These are phyloP conservation scores for Capsaspora owczarzaki DNA, from an alignment of 78 protist species.

Conservation along the genomic window DNA sequence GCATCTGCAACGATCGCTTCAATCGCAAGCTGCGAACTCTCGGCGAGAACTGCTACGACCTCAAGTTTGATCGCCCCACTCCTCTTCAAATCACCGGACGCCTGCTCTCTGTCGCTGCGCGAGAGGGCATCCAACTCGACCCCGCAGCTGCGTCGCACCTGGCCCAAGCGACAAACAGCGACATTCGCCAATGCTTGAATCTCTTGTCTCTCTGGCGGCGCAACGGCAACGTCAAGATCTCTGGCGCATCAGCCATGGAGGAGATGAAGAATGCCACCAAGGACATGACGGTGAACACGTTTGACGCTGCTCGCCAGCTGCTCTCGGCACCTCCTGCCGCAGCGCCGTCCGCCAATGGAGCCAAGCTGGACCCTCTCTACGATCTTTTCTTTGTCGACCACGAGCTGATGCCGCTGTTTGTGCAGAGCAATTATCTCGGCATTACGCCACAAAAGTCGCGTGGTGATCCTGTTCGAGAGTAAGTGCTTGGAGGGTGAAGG, in stretches of 20 bases:
- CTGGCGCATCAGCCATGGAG: not conserved
- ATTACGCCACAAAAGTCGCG: not conserved
- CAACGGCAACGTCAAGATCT: not conserved
- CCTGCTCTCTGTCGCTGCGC: not conserved
- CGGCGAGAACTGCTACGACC: slow-evolving; percentile 57
- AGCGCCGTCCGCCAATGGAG: not conserved
- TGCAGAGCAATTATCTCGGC: slow-evolving; percentile 51
- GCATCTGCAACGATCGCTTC: slow-evolving; percentile 89
- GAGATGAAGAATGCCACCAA: not conserved
- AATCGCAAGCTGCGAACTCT: slow-evolving; percentile 60
- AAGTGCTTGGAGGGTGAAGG: not conserved
- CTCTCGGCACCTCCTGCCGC: no score
- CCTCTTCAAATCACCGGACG: not conserved
- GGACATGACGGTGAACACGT: slow-evolving; percentile 36
- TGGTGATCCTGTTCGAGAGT: not conserved
- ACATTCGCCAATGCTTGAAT: slow-evolving; percentile 30
- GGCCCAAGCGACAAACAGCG: not conserved
- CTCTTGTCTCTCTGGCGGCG: not conserved
- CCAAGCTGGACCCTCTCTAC: slow-evolving; percentile 2
- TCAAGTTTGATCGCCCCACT: slow-evolving; percentile 57
- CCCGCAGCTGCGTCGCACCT: not conserved
- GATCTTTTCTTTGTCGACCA: slow-evolving; percentile 39
- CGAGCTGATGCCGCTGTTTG: slow-evolving; percentile 41
- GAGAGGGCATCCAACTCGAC: not conserved
- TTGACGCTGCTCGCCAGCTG: slow-evolving; percentile 9